Conservation (phyloP, 305 asterid genomes). For the Rubia tinctorum region DNA sequence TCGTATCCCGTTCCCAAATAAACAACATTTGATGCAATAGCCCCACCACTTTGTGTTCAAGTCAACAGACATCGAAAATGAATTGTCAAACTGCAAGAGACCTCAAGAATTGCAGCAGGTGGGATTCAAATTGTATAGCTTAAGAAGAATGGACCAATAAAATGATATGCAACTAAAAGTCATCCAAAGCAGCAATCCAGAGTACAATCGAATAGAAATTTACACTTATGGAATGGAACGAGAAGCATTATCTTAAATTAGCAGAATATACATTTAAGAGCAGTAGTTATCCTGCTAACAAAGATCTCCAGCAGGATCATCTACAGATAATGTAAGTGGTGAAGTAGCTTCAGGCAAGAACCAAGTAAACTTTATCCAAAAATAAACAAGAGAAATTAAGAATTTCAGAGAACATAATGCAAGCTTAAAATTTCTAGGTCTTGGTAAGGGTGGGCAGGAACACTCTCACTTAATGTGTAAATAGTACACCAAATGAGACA, state of each 20-base stretch:
- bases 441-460: neutral
- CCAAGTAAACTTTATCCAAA: neutral
- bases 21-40: neutral
- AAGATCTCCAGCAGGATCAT: neutral
- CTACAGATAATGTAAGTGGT: neutral
- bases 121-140: neutral
- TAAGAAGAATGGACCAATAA: neutral
- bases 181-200: neutral
- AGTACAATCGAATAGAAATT: neutral
- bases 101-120: constrained; percentile 4
- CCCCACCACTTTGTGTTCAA: constrained; percentile 1
- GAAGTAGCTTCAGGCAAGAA: neutral
- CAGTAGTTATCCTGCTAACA: neutral
- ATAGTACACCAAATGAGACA: neutral
- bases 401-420: neutral
- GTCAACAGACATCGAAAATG: neutral
- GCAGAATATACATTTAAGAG: neutral
- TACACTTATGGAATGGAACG: too few species aligned
- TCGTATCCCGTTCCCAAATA: neutral
- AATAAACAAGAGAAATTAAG: neutral
- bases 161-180: neutral
- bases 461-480: neutral
- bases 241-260: neutral
- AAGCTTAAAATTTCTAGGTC: neutral
- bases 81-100: neutral